Evolutionary conservation across 169 alveolate species (phyloP), one percentile per base, ranked within the genome.

Genomic region (Ichthyophthirius multifiliis): DNA sequence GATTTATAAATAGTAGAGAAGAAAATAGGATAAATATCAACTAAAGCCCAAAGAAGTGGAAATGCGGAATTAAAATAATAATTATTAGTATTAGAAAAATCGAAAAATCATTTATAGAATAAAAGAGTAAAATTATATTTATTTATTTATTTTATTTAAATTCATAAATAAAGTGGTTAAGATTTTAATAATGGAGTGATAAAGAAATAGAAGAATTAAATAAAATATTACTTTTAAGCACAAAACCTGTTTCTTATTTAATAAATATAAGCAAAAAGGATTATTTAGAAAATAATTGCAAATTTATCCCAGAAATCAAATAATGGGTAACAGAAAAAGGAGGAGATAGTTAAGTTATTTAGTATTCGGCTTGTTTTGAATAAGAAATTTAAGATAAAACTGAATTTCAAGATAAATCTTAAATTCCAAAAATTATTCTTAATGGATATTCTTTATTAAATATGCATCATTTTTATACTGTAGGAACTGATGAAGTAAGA

Each of bases 401-500:
- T 18, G 71, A 55, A 7, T 23, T 20, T 55, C 2, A 65, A 41
- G 74, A 63, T 55, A 34, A 64, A 6, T 75, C 74, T 23, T 74
- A 79, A 23, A 76, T 65, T 20, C 81, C 73, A 15, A 76, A 76
- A 76, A 71, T 76, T 15, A 83, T 83, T 18, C 15, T 32, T 6
- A 83, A 83, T 18, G 91, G 88, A 27, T 86, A 86, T 76, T 65
- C 75, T 43, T 80, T 86, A 30, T 75, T 87, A 35, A 83, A 82
- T 27, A 73, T 87, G 55, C 71, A 55, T 16, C 87, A 84, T 64
- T 87, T 39, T 64, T 87, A 83, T 23, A 87, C 89, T 31, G 84
- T 85, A 48, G 87, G 89, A 0, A 55, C 82, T 15, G 89, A 83
- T 87, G 92, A 87, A 75, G 87, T 76, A 4, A 85, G 83, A 81